Base-by-base conservation (phyloP, 768 basidiomycete genomes). In the Chalciporus pseudorubinellus region DNA sequence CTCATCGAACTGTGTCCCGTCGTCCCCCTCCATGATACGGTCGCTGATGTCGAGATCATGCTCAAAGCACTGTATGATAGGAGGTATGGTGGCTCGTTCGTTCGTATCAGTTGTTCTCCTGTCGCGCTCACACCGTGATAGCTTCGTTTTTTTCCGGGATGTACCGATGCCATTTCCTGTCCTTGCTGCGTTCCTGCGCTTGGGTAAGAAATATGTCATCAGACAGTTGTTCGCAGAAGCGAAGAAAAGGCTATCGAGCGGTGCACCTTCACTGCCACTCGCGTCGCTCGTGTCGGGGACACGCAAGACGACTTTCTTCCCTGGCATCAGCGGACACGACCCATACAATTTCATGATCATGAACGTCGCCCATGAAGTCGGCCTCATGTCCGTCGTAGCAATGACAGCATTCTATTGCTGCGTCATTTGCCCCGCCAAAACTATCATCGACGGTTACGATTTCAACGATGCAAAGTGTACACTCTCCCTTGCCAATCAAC, bases 1-100 rank as follows among this genome's bases (percentile, higher is more conserved):
- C 2, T 40, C 22, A 45, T 67, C 6, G 62, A 67, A 0, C 45
- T 43, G 1, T 66, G 65, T 44, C 65, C 65, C 8, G 42, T 58
- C 20, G 13, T 65, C 34, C 50, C 39, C 19, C 57, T 64, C 11
- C 39, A 52, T 0, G 64, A 66, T 18, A 13, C 33, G 5, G 46
- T 20, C n/a, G 21, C 6, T 0, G 65, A 66, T 6, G 29, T 64
- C 19, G 36, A 51, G n/a, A 46, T 44, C 1, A 33, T 62, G 38
- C 53, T 67, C 16, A 58, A 24, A 14, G 62, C 58, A 9, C 18
- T 66, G 19, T 58, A 65, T 11, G 52, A 58, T 14, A 45, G 63
- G 34, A 51, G 58, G 61, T 60, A 48, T 20, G 13, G 39, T 36
- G 34, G 14, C 9, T 8, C 14, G n/a, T 3, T 36, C 16, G 34